Conservation (phyloP, 495 filamentous ascomycete genomes). For the Lindgomyces ingoldianus region DNA sequence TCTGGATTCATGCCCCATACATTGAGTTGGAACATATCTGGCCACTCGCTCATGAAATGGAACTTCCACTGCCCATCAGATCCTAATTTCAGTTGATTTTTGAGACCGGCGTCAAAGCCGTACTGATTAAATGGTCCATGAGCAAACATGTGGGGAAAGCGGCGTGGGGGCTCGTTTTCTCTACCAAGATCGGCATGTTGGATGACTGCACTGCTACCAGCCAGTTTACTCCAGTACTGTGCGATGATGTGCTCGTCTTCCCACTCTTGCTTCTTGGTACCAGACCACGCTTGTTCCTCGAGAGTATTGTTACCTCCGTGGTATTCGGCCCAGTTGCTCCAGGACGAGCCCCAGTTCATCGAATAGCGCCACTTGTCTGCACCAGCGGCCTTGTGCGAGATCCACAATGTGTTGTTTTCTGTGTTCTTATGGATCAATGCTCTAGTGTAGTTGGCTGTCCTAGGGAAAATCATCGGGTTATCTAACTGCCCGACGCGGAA, state of each 20-base stretch:
- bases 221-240: constrained; percentile 67
- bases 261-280: constrained; percentile 64
- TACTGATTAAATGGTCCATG: constrained; percentile 69
- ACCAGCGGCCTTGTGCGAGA: constrained; percentile 63
- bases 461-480: constrained; percentile 63
- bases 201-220: constrained; percentile 64
- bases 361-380: constrained; percentile 67
- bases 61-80: constrained; percentile 60
- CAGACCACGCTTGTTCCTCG: constrained; percentile 56
- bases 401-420: constrained; percentile 49
- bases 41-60: constrained; percentile 67
- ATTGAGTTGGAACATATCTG: constrained; percentile 64
- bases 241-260: constrained; percentile 64
- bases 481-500: constrained; percentile 58
- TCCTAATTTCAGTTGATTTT: constrained; percentile 57
- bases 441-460: constrained; percentile 59
- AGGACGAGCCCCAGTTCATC: constrained; percentile 61
- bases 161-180: constrained; percentile 44
- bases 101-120: constrained; percentile 65
- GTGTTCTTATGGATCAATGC: constrained; percentile 49
- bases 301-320: constrained; percentile 51
- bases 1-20: constrained; percentile 70
- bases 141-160: constrained; percentile 66
- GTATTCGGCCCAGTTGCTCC: constrained; percentile 62
- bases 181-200: constrained; percentile 62